Evolutionary conservation across 2,329 filamentous ascomycete genomes (phyloP).

Genomic region (Neonectria punicea): DNA sequence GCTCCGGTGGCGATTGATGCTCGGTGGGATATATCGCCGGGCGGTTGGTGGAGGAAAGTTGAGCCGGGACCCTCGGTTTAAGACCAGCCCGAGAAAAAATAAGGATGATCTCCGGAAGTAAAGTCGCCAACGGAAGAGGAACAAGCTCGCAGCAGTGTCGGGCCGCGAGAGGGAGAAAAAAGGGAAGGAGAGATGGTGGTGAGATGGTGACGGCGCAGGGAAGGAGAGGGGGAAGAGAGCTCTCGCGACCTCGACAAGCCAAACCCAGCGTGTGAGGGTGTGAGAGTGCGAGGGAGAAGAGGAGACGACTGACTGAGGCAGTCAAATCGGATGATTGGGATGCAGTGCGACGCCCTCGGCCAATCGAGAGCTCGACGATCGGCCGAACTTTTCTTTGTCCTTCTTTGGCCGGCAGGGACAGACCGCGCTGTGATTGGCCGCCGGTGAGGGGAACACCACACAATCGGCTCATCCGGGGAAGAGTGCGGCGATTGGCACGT

Average conservation of each 20-base stretch:
- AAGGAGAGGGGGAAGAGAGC: slow-evolving; percentile 19
- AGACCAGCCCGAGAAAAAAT: slow-evolving; percentile 28
- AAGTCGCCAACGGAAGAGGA: slow-evolving; percentile 25
- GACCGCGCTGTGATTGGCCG: slow-evolving; percentile 44
- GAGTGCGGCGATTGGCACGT: slow-evolving; percentile 40
- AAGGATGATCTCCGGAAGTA: slow-evolving; percentile 34
- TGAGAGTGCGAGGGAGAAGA: slow-evolving; percentile 27
- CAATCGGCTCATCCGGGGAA: slow-evolving; percentile 33
- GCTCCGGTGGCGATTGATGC: slow-evolving; percentile 22
- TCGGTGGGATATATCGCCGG: slow-evolving; percentile 29
- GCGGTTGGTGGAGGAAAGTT: slow-evolving; percentile 40
- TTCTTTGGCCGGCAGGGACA: neutral
- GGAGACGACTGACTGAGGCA: slow-evolving; percentile 33
- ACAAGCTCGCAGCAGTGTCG: slow-evolving; percentile 40
- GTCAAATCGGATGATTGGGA: slow-evolving; percentile 42
- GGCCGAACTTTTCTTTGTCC: slow-evolving; percentile 31
- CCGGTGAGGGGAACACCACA: slow-evolving; percentile 43
- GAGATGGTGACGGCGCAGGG: slow-evolving; percentile 11
- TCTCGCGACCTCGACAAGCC: slow-evolving; percentile 46
- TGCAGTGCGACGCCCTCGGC: slow-evolving; percentile 28
- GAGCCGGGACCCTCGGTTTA: slow-evolving; percentile 40
- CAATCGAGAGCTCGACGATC: slow-evolving; percentile 39
- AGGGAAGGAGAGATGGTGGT: slow-evolving; percentile 24
- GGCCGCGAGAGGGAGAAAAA: slow-evolving; percentile 39
- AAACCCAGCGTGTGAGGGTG: slow-evolving; percentile 14